A percentile compares a stretch with the other conserved stretches of the same genome.
These are phyloP conservation scores for Laguncularia racemosa DNA, from an alignment of 345 rosid species.

Conservation along the genomic window DNA sequence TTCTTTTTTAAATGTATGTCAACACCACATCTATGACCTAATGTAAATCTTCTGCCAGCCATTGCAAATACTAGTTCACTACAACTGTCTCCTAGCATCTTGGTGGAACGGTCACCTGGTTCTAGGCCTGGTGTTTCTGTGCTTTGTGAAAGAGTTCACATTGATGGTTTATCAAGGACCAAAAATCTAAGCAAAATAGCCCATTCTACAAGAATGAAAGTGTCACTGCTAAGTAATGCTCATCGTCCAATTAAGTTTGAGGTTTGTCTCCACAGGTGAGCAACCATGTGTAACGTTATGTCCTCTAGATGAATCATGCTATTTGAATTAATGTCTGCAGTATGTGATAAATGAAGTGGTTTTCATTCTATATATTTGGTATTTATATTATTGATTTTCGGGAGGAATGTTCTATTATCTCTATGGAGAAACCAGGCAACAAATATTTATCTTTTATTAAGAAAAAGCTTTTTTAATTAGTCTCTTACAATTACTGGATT, in stretches of 20 bases:
- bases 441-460: too few relatives aligned
- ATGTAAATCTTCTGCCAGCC: constrained; percentile 29
- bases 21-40: not conserved
- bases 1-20: not conserved
- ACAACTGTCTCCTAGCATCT: constrained; percentile 39
- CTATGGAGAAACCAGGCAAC: too few relatives aligned
- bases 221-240: constrained; percentile 30
- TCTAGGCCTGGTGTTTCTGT: constrained; percentile 40
- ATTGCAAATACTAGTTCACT: constrained; percentile 38
- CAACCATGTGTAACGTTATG: not conserved
- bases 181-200: constrained; percentile 53
- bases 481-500: too few relatives aligned
- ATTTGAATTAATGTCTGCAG: not conserved
- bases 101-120: constrained; percentile 65
- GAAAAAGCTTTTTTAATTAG: too few relatives aligned
- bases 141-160: constrained; percentile 63
- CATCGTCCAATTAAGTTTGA: constrained; percentile 34
- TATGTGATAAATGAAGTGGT: too few relatives aligned
- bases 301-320: too few relatives aligned
- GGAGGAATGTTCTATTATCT: too few relatives aligned
- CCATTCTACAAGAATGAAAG: constrained; percentile 52
- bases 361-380: not conserved
- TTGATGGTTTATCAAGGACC: constrained; percentile 58
- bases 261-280: constrained; percentile 86
- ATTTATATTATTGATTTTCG: too few relatives aligned